phyloP scores from a whole-genome alignment of 2,329 filamentous ascomycete species.

The Aureobasidium leucospermi region DNA sequence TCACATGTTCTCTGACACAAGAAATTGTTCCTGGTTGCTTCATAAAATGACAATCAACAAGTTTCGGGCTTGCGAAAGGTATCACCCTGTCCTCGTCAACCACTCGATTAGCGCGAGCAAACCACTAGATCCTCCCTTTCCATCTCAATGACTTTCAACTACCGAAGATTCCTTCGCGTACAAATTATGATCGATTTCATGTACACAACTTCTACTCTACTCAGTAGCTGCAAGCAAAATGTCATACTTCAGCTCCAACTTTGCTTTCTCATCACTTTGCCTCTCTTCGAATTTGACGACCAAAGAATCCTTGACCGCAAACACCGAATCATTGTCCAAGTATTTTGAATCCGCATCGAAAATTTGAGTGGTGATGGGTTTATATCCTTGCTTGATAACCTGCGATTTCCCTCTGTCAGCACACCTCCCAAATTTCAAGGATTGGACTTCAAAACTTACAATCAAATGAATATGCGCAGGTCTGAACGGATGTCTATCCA shows the following conservation, averaged over 20 bases:
- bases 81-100: no score
- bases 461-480: slow-evolving; percentile 60
- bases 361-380: slow-evolving; percentile 68
- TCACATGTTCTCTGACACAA: no score
- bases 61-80: no score
- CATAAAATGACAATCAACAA: no score
- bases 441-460: not conserved
- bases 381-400: slow-evolving; percentile 51
- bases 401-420: not conserved
- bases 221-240: slow-evolving; percentile 2
- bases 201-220: not conserved
- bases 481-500: slow-evolving; percentile 55
- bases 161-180: no score
- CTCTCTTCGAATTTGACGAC: slow-evolving; percentile 50
- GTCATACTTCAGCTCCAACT: slow-evolving; percentile 48
- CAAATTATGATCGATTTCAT: no score
- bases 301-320: slow-evolving; percentile 53
- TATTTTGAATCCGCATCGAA: slow-evolving; percentile 62
- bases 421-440: slow-evolving; percentile 25
- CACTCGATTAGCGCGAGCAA: no score
- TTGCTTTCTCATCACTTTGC: slow-evolving; percentile 44
- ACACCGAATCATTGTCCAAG: slow-evolving; percentile 51
- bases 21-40: no score
- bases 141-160: no score
- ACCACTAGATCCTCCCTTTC: no score